These are phyloP conservation scores for Geosmithia flava DNA, from an alignment of 2,329 filamentous ascomycete genomes.

Conservation along the genomic window DNA sequence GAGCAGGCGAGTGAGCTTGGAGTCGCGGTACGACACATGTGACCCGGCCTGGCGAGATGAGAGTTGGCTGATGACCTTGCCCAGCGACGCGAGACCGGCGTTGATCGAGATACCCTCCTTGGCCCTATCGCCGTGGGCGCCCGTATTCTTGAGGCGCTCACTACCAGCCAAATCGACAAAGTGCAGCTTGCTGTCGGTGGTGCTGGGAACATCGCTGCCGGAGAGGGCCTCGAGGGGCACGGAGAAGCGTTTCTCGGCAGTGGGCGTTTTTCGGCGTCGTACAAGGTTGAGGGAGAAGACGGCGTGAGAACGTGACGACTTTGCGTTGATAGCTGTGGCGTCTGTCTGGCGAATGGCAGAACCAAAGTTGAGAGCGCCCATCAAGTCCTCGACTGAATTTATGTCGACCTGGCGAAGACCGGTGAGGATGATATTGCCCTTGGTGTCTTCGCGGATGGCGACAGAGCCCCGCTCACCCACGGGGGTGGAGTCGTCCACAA, in stretches of 20 bases:
- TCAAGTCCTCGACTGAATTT: conserved; percentile 81
- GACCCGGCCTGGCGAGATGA: conserved; percentile 79
- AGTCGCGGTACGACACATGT: conserved; percentile 96
- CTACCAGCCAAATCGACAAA: conserved; percentile 97
- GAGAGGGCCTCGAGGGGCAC: conserved; percentile 73
- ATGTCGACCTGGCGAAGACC: conserved; percentile 81
- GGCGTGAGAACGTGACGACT: conserved; percentile 93
- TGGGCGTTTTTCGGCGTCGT: conserved; percentile 59
- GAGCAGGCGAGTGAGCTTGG: conserved; percentile 85
- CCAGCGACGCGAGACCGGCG: conserved; percentile 82
- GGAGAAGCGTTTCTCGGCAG: conserved; percentile 74
- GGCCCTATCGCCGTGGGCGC: conserved; percentile 85
- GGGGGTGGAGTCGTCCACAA: conserved; percentile 61
- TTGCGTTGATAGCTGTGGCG: conserved; percentile 92
- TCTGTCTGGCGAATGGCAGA: conserved; percentile 94
- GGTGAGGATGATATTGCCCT: conserved; percentile 88
- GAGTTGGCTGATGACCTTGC: conserved; percentile 96
- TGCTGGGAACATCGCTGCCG: conserved; percentile 54
- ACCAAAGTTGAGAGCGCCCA: conserved; percentile 81
- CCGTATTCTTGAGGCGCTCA: conserved; percentile 93
- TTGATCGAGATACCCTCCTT: conserved; percentile 98
- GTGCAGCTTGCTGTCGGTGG: conserved; percentile 94
- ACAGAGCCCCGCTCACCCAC: conserved; percentile 61
- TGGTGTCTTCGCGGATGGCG: conserved; percentile 87
- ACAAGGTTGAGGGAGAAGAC: conserved; percentile 93